Percentiles rank a stretch among this genome's conserved stretches.
Evolutionary conservation across 2,329 filamentous ascomycete species (phyloP).

Genomic region (Aureobasidium sp.): DNA sequence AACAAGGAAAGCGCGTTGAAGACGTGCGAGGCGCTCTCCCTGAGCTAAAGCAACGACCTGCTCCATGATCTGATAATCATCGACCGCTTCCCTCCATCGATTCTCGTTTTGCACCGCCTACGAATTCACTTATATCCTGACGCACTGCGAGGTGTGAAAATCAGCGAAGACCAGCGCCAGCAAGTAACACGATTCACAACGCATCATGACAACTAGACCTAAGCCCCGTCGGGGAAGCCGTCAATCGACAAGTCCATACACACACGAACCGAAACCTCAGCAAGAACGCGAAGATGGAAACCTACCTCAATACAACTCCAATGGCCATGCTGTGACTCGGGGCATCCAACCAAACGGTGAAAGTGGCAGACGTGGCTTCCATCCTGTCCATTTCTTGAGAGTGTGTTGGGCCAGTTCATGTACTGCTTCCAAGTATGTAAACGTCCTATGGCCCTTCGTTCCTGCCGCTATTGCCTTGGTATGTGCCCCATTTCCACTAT

Average conservation of each 20-base stretch:
- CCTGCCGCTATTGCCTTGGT: conserved; percentile 36
- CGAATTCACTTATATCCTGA: not conserved
- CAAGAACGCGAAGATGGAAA: conserved; percentile 15
- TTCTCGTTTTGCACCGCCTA: not conserved
- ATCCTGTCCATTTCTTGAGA: conserved; percentile 33
- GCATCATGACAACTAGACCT: conserved; percentile 12
- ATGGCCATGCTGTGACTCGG: conserved; percentile 34
- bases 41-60: not conserved
- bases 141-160: not conserved
- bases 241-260: not conserved
- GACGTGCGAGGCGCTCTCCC: conserved; percentile 6
- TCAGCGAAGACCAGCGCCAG: not conserved
- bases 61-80: not conserved
- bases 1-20: not conserved
- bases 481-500: not conserved
- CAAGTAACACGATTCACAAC: not conserved
- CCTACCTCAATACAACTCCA: conserved; percentile 34
- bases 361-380: conserved; percentile 37
- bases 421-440: conserved; percentile 38
- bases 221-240: conserved; percentile 10
- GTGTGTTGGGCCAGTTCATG: conserved; percentile 39
- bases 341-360: conserved; percentile 40
- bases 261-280: conserved; percentile 7
- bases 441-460: conserved; percentile 43
- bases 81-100: not conserved